Evolutionary conservation across 2,329 filamentous ascomycete genomes (phyloP), one percentile per base, ranked within the genome.

Genomic region (Leptodontidium sp.): DNA sequence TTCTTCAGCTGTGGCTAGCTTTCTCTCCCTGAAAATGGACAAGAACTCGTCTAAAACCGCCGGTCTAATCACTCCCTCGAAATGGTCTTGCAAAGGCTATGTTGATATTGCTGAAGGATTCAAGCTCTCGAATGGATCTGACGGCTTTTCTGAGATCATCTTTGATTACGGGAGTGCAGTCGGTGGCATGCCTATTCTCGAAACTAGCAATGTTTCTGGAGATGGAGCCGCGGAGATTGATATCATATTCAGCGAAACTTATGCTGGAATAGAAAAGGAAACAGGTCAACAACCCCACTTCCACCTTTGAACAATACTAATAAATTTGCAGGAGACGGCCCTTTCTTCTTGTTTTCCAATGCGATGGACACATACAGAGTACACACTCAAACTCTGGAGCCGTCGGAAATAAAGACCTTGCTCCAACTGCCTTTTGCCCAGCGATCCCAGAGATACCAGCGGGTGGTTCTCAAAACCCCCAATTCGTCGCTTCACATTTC

Each of bases 301-400:
- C 15, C n/a, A 21, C 15, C 26, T 29, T 7, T 2, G 38, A 21
- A 6, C 40, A 35, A 21, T 50, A 32, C 67, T 73, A 40, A 70
- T 53, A 49, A 29, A 45, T 35, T 17, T 9, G 43, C n/a, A 75
- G 73, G 72, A 26, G 72, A 75, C 57, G 72, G 72, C 12, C 71
- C 73, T 26, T 74, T 73, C 50, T 74, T 75, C 43, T 45, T 74
- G 7, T 71, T 75, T 21, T 74, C 71, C n/a, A 74, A 74, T 66
- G 72, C 73, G 14, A 75, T 72, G 73, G 73, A 74, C 43, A 73
- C 71, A 38, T 75, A 75, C 49, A 63, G 73, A 67, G 58, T 68
- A 15, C 63, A 70, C 38, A 64, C 61, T 21, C 61, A 72, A 9
- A 63, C 24, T n/a, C 64, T 73, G 12, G 29, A 61, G 4, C 67